Conservation (phyloP, 179 eudicot genomes). For the Camellia oleifera region DNA sequence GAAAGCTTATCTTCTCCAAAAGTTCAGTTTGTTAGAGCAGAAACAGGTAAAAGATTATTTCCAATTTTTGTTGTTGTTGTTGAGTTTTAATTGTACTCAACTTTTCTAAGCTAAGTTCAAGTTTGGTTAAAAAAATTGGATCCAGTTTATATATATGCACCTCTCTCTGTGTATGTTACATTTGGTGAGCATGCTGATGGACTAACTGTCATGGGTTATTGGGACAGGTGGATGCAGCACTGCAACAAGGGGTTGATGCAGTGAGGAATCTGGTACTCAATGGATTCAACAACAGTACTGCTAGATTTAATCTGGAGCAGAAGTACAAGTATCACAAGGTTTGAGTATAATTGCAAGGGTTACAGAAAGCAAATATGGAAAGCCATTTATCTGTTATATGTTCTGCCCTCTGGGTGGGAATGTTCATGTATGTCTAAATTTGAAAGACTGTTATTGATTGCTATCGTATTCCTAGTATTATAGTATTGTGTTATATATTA, state of each 20-base stretch:
- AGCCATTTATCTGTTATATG: not conserved
- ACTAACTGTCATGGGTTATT: not conserved
- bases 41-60: slow-evolving; percentile 44
- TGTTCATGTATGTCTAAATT: not conserved
- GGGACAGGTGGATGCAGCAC: slow-evolving; percentile 78
- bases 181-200: not conserved
- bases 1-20: slow-evolving; percentile 92
- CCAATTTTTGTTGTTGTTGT: no score
- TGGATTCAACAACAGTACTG: slow-evolving; percentile 63
- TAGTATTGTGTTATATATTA: not conserved
- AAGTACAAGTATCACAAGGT: slow-evolving; percentile 93
- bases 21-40: slow-evolving; percentile 68
- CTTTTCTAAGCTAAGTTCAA: no score
- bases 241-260: slow-evolving; percentile 86
- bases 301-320: slow-evolving; percentile 84
- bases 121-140: no score
- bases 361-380: not conserved
- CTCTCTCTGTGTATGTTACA: not conserved
- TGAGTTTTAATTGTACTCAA: no score
- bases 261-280: slow-evolving; percentile 60
- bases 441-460: not conserved
- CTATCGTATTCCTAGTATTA: not conserved
- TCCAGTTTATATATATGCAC: no score
- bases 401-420: not conserved
- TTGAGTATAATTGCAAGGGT: slow-evolving; percentile 14